Conservation (phyloP, 169 alveolate species). For the Eimeria necatrix region DNA sequence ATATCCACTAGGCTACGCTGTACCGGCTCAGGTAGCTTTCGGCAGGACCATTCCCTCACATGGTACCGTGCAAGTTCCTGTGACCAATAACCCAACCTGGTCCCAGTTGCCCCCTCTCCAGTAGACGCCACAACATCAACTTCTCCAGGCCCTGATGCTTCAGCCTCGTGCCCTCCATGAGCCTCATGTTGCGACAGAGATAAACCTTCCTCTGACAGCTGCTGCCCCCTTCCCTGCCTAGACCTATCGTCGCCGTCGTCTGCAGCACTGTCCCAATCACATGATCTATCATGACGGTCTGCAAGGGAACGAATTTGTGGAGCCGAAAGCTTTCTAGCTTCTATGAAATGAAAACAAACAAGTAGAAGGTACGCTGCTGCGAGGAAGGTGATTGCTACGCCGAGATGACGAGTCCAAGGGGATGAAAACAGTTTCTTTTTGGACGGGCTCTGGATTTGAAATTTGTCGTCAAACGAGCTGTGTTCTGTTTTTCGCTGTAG, state of each 20-base stretch:
- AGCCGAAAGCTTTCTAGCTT: not conserved
- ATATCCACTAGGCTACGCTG: not conserved
- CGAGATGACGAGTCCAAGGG: not conserved
- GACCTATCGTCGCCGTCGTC: not conserved
- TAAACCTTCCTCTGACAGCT: not conserved
- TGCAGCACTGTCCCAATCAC: not conserved
- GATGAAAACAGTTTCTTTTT: no score
- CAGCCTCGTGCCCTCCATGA: not conserved
- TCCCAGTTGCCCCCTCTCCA: no score
- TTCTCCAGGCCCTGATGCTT: not conserved
- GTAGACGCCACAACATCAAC: not conserved
- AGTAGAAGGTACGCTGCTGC: not conserved
- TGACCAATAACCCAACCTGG: not conserved
- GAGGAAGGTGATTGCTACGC: not conserved
- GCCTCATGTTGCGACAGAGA: not conserved
- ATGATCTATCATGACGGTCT: not conserved
- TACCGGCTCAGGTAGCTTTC: not conserved
- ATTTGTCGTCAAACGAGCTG: no score
- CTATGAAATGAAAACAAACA: not conserved
- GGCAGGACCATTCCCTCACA: not conserved
- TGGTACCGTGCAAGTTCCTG: not conserved
- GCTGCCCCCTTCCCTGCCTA: not conserved
- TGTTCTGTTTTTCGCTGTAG: no score
- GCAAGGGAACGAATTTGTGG: not conserved
- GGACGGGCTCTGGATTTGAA: no score